Evolutionary conservation across 202 grass and related monocot genomes (phyloP).

Genomic region (Cymbopogon flexuosus): DNA sequence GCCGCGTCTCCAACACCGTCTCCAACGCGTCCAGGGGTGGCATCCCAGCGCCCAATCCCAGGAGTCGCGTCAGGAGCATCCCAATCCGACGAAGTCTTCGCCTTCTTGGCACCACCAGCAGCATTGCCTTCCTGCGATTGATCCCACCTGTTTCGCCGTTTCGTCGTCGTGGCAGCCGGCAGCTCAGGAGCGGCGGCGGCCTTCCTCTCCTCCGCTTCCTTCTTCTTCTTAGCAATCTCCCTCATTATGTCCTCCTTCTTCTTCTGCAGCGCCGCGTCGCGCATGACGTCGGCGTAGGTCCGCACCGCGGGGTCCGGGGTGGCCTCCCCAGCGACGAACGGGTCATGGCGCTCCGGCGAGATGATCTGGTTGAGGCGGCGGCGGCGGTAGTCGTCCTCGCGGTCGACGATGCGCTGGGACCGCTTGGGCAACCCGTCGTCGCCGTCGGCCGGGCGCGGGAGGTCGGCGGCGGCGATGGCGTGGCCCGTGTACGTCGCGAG

Average conservation of each 20-base stretch:
- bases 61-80: too few relatives aligned
- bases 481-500: constrained; percentile 76
- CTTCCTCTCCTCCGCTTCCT: constrained; percentile 63
- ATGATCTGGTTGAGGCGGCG: constrained; percentile 71
- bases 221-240: constrained; percentile 70
- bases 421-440: constrained; percentile 53
- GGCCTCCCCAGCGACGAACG: constrained; percentile 68
- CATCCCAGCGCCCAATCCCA: too few relatives aligned
- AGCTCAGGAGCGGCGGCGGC: not conserved
- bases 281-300: constrained; percentile 77
- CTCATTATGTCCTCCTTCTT: constrained; percentile 71
- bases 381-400: constrained; percentile 80
- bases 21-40: too few relatives aligned
- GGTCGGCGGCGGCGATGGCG: constrained; percentile 52
- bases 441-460: constrained; percentile 52
- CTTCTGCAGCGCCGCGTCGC: constrained; percentile 57
- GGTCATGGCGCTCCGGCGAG: constrained; percentile 76
- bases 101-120: too few relatives aligned
- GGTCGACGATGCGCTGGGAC: constrained; percentile 72
- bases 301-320: constrained; percentile 75
- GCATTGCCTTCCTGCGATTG: too few relatives aligned
- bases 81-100: too few relatives aligned
- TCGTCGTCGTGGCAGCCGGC: too few relatives aligned
- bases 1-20: too few relatives aligned
- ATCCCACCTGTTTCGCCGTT: too few relatives aligned